A percentile compares a stretch with the other conserved stretches of the same genome.
Evolutionary conservation across 139 green algal species (phyloP).

Genomic region (Coelastrella sp.): DNA sequence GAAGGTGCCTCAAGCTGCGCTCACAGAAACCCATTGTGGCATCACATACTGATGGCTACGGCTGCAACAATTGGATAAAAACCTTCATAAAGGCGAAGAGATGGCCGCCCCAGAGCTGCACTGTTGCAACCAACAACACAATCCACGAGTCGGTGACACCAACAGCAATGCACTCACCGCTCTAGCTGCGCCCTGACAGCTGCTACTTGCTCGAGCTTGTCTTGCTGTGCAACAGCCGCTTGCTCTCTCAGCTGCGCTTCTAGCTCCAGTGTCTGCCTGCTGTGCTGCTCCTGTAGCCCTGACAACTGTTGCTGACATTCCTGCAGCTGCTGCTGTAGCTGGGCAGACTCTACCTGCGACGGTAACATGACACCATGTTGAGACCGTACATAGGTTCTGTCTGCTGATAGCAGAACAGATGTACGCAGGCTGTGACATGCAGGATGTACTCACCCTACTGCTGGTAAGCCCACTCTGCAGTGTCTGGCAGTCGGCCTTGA

Average conservation of each 20-base stretch:
- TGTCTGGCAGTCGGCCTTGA: slow-evolving; percentile 64
- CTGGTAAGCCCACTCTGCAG: slow-evolving; percentile 60
- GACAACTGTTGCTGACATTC: slow-evolving; percentile 61
- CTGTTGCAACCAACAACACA: too few relatives aligned
- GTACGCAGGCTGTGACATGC: not conserved
- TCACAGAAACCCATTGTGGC: too few relatives aligned
- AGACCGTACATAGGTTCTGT: not conserved
- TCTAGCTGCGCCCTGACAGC: slow-evolving; percentile 64
- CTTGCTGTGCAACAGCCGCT: slow-evolving; percentile 69
- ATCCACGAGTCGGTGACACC: not conserved
- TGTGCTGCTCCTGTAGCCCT: slow-evolving; percentile 66
- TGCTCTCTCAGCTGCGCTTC: slow-evolving; percentile 59
- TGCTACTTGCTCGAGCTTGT: slow-evolving; percentile 63
- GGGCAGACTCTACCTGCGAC: not conserved
- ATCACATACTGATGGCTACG: too few relatives aligned
- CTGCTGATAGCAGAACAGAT: too few relatives aligned
- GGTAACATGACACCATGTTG: not conserved
- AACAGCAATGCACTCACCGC: slow-evolving; percentile 55
- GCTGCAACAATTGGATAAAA: too few relatives aligned
- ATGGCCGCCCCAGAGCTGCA: too few relatives aligned
- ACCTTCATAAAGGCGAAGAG: too few relatives aligned
- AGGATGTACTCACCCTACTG: slow-evolving; percentile 55
- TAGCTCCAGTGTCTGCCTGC: slow-evolving; percentile 71
- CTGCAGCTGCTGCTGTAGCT: slow-evolving; percentile 36
- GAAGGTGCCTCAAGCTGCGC: too few relatives aligned